phyloP scores from a whole-genome alignment of 176 grass and related monocot species.

The Phoenix roebelenii region DNA sequence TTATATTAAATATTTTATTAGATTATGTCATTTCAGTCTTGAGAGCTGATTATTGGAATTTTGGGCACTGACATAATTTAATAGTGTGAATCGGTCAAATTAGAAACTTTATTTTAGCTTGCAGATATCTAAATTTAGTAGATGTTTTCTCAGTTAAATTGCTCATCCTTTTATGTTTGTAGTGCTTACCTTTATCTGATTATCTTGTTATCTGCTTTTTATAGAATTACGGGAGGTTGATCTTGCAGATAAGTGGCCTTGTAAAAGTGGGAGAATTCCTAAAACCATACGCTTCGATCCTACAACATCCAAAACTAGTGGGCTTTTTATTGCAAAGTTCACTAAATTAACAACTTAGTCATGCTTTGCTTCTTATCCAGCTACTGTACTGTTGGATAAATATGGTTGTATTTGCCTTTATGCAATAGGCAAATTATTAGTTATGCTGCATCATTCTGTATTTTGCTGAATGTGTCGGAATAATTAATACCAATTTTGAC shows the following conservation, averaged over 20 bases:
- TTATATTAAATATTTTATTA: too few species aligned
- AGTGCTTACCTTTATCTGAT: not conserved
- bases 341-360: slow-evolving; percentile 35
- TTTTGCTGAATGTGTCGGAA: too few species aligned
- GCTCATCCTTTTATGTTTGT: not conserved
- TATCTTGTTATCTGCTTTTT: slow-evolving; percentile 6
- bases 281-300: slow-evolving; percentile 72
- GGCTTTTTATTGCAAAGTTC: slow-evolving; percentile 81
- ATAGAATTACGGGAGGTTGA: slow-evolving; percentile 58
- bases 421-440: too few species aligned
- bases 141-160: not conserved
- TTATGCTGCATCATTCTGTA: too few species aligned
- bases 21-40: too few species aligned
- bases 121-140: not conserved
- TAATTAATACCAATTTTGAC: too few species aligned
- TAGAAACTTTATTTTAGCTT: not conserved
- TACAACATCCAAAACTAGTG: slow-evolving; percentile 53
- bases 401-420: too few species aligned
- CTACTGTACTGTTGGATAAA: not conserved
- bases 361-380: slow-evolving; percentile 12
- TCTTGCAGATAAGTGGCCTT: slow-evolving; percentile 50
- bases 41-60: too few species aligned
- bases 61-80: too few species aligned
- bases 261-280: slow-evolving; percentile 47
- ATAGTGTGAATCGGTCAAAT: too few species aligned